These are phyloP conservation scores for peach (Prunus persica) DNA, from an alignment of 306 rosid genomes.

Conservation along the genomic window DNA sequence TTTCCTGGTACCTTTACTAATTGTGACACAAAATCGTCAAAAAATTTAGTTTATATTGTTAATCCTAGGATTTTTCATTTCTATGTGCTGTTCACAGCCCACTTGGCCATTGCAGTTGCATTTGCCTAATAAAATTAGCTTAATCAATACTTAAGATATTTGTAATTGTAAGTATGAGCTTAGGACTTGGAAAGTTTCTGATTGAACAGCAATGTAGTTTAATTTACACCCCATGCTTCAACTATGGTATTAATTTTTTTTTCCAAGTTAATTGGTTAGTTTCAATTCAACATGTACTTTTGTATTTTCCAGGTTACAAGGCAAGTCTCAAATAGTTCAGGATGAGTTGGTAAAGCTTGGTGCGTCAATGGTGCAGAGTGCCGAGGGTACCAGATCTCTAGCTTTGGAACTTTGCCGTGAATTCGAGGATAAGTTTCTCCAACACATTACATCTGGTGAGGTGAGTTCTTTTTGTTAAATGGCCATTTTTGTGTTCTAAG, in stretches of 20 bases:
- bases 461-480: conserved; percentile 40
- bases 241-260: background rate
- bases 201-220: background rate
- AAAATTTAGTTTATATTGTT: background rate
- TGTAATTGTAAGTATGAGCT: background rate
- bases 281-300: conserved; percentile 6
- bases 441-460: conserved; percentile 86
- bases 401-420: conserved; percentile 99
- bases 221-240: background rate
- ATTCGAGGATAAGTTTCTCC: conserved; percentile 95
- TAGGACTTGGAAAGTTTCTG: background rate
- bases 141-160: background rate
- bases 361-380: conserved; percentile 78
- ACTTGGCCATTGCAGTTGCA: background rate
- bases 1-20: background rate
- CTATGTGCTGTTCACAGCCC: background rate
- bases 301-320: conserved; percentile 70
- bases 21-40: background rate
- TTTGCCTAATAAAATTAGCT: background rate
- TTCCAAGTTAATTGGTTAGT: background rate
- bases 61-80: background rate
- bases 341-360: conserved; percentile 96
- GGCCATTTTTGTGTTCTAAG: background rate
- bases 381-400: conserved; percentile 95
- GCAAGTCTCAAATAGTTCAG: conserved; percentile 90